Base-by-base conservation (phyloP, 2,329 filamentous ascomycete genomes). In the Pezicula carpinea region DNA sequence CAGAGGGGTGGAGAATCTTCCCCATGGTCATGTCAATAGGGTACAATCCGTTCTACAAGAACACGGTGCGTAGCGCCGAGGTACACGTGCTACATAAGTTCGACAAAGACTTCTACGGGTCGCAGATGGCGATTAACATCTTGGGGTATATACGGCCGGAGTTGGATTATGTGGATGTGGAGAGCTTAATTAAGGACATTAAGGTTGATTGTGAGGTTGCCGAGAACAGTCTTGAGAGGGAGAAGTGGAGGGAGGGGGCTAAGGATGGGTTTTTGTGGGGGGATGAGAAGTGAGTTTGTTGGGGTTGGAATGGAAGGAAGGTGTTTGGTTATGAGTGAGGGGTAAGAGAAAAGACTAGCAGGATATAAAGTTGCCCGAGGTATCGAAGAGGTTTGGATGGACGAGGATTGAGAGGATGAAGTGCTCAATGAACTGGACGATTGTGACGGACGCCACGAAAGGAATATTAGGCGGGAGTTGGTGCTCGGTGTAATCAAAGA, bases 11-110 rank as follows among this genome's bases (percentile, higher is more conserved):
- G 59, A 60, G 64, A 38, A 73, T 93, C 47, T 89, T 85, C 67
- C 89, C 89, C 1, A 93, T 95, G 78, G 90, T 95, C 55, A 87
- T 96, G 84, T 89, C 83, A 51, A 92, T 96, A 56, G 93, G 93
- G 38, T 97, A 91, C 78, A 99, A 97, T 69, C 93, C 93, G 0
- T 97, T 91, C 70, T 99, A 96, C 77, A 90, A 91, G 66, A 97
- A 99, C 75, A 83, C 78, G 4, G 82, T 88, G 39, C 83, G 89
- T 52, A 89, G 81, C 53, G 90, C 93, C 43, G 90, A 96, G 75
- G 90, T 95, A 47, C 90, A 96, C 70, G 79, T 99, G 46, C 78
- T 99, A 67, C 83, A 89, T 61, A 66, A 74, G 36, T 95, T 96
- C 65, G 66, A 69, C 2, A 71, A 75, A 33, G 90, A 97, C 64